Base-by-base conservation (phyloP, 2,329 filamentous ascomycete genomes). In the Aspergillus pseudonomiae region DNA sequence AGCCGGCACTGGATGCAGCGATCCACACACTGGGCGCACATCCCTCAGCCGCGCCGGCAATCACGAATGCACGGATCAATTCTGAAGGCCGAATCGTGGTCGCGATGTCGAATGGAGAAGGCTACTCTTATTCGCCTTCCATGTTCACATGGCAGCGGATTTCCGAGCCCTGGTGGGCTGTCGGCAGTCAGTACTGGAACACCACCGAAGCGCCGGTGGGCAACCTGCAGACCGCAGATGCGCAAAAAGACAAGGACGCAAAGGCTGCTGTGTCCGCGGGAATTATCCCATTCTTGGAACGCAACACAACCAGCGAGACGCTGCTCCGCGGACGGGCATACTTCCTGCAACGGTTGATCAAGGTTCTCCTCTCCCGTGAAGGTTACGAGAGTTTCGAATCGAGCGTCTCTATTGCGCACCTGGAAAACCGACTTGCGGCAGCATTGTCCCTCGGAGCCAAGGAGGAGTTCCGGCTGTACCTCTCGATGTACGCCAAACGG, bases 131-230 rank as follows among this genome's bases (percentile, higher is more conserved):
- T 78, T 92, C 92, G 1, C 87, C 91, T 0, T 85, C 86, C 21
- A 91, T 99, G 90, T 94, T 89, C 77, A 87, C 89, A 9, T 99
- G 95, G 95, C 94, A 98, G 78, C 89, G 94, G 11, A 84, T 99
- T n/a, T 96, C 93, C 2, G 96, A 99, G 75, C 87, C 92, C 2
- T 99, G 95, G 95, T 99, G 95, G 93, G 94, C 94, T 0, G 93
- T 98, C 0, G 94, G 94, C 21, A 96, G 92, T 70, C 95, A 99
- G 75, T 99, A 99, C 77, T 99, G 95, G 96, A 98, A 99, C 78
- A 96, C 93, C 0, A 96, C 93, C 59, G 95, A 97, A 73, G 93
- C 93, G 1, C 93, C 93, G 0, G 88, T 97, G 59, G 89, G 91
- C 55, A 91, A 93, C 57, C 79, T 97, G 43, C 89, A 93, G 68